Percentiles rank a stretch among this genome's conserved stretches.
Conservation (phyloP, 495 filamentous ascomycete species). For the Aspergillus coremiiformis region DNA sequence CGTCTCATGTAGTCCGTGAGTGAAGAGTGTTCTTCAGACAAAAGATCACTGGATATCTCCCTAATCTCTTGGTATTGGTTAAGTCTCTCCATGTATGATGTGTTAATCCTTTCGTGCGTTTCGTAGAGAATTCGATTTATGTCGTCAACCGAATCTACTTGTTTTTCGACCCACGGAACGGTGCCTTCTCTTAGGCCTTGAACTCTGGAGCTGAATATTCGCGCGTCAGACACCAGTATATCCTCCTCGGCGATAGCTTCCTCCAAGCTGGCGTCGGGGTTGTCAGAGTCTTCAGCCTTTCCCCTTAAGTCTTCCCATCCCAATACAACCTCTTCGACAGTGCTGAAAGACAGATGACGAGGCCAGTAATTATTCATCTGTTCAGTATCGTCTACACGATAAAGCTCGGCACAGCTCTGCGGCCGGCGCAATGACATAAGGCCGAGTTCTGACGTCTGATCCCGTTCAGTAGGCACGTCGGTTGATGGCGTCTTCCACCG, state of each 20-base stretch:
- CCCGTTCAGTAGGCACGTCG: slow-evolving; percentile 29
- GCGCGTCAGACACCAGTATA: slow-evolving; percentile 51
- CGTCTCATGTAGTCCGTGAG: slow-evolving; percentile 71
- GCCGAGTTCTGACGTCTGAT: slow-evolving; percentile 20
- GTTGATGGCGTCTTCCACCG: slow-evolving; percentile 27
- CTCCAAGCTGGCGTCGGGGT: slow-evolving; percentile 24
- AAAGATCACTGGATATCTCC: slow-evolving; percentile 56
- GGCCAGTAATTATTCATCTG: slow-evolving; percentile 48
- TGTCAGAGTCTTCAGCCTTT: slow-evolving; percentile 24
- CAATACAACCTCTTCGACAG: slow-evolving; percentile 82
- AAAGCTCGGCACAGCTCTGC: slow-evolving; percentile 37
- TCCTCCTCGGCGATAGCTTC: slow-evolving; percentile 41
- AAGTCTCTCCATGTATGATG: slow-evolving; percentile 58
- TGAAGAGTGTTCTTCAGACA: slow-evolving; percentile 56
- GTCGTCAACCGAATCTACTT: slow-evolving; percentile 53
- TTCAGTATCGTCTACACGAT: slow-evolving; percentile 15
- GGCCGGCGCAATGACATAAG: slow-evolving; percentile 37
- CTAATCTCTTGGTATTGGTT: slow-evolving; percentile 58
- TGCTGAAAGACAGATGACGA: slow-evolving; percentile 78
- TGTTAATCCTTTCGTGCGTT: slow-evolving; percentile 59
- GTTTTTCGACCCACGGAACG: slow-evolving; percentile 58
- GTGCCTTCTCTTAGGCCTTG: slow-evolving; percentile 43
- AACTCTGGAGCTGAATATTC: slow-evolving; percentile 46
- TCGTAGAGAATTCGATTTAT: slow-evolving; percentile 54
- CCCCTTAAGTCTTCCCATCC: slow-evolving; percentile 51